Percentiles rank a stretch among this genome's conserved stretches.
Evolutionary conservation across 305 asterid species (phyloP).

Genomic region (Plantago lanceolata): DNA sequence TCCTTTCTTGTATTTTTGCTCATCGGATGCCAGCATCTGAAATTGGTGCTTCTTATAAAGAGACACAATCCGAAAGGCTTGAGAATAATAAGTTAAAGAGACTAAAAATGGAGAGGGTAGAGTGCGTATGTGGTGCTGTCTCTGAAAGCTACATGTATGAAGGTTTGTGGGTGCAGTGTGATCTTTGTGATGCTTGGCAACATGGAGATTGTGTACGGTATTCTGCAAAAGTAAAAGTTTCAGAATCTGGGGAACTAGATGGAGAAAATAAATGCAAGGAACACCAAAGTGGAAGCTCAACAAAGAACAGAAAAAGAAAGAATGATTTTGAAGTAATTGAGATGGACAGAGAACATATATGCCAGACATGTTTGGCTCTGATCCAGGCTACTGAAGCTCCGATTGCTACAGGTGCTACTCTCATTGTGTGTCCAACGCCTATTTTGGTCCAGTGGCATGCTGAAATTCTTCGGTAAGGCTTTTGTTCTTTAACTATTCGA

Average conservation of each 20-base stretch:
- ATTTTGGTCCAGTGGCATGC: constrained; percentile 98
- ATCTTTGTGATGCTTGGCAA: constrained; percentile 97
- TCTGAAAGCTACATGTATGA: constrained; percentile 69
- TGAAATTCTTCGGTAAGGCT: constrained; percentile 84
- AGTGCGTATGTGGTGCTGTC: constrained; percentile 92
- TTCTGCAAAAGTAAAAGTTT: constrained; percentile 47
- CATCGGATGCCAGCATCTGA: constrained; percentile 67
- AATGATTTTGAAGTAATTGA: constrained; percentile 46
- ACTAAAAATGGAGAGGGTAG: constrained; percentile 85
- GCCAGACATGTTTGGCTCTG: constrained; percentile 70
- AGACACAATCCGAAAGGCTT: constrained; percentile 36
- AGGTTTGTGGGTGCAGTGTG: constrained; percentile 97
- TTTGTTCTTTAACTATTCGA: constrained; percentile 24
- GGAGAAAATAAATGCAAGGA: constrained; percentile 28
- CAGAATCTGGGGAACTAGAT: constrained; percentile 33
- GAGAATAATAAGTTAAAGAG: constrained; percentile 50
- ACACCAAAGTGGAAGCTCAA: constrained; percentile 29
- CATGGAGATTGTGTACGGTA: constrained; percentile 94
- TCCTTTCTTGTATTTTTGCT: constrained; percentile 76
- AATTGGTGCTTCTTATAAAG: constrained; percentile 33
- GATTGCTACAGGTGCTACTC: constrained; percentile 91
- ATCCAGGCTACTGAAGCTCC: constrained; percentile 84
- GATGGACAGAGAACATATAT: constrained; percentile 59
- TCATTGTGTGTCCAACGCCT: constrained; percentile 94
- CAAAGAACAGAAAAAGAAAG: constrained; percentile 42